phyloP scores from a whole-genome alignment of 2,329 filamentous ascomycete species.

The Ophiostoma triangulosporum region DNA sequence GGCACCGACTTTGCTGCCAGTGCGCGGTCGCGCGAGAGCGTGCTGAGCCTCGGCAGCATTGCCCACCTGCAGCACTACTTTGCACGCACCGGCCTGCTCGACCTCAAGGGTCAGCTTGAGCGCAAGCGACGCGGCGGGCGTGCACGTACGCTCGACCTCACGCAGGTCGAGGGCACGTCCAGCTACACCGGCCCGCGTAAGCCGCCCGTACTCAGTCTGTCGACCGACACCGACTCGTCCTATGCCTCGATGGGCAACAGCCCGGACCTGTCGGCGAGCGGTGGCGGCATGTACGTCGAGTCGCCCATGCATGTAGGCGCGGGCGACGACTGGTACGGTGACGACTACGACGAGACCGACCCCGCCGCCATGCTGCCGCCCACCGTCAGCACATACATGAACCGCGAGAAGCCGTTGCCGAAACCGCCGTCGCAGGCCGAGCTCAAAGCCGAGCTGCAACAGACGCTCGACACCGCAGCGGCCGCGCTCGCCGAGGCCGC shows the following conservation, averaged over 20 bases:
- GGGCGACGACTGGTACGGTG: constrained; percentile 35
- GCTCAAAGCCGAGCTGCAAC: constrained; percentile 54
- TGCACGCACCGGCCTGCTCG: constrained; percentile 79
- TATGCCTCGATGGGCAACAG: constrained; percentile 48
- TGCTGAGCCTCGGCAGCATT: constrained; percentile 92
- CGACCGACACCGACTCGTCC: constrained; percentile 24
- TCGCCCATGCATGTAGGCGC: constrained; percentile 30
- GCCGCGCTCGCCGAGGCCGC: constrained; percentile 51
- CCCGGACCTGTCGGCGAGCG: constrained; percentile 35
- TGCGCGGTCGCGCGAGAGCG: constrained; percentile 80
- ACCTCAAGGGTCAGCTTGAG: constrained; percentile 78
- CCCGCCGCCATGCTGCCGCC: constrained; percentile 79
- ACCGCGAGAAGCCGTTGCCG: constrained; percentile 66
- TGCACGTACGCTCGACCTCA: constrained; percentile 44
- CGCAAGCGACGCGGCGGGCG: constrained; percentile 45
- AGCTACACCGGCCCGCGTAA: background rate
- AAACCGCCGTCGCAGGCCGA: constrained; percentile 74
- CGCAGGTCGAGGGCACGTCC: constrained; percentile 30
- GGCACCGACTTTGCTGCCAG: constrained; percentile 83
- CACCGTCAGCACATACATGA: constrained; percentile 89
- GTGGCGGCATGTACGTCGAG: constrained; percentile 28
- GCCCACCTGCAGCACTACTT: constrained; percentile 98
- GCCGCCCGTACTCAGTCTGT: constrained; percentile 4
- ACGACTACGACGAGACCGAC: constrained; percentile 44
- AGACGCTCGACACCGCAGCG: constrained; percentile 54